Base-by-base conservation (phyloP, 2,329 filamentous ascomycete species). In the Catunica adiposa region DNA sequence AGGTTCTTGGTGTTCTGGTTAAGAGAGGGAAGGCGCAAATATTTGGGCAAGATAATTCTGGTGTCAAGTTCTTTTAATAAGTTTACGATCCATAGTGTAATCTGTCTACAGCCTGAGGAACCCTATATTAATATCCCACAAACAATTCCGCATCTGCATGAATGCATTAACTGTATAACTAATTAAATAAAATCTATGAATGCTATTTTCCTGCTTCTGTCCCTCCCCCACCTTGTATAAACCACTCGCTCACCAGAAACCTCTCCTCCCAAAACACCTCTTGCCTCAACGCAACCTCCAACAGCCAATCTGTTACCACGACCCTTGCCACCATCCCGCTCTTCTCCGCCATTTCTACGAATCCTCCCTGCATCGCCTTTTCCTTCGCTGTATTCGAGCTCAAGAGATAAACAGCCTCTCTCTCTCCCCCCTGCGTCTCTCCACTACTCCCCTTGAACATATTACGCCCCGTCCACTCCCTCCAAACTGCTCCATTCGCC, bases 1-100 rank as follows among this genome's bases (percentile, higher is more conserved):
- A 84, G 67, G 84, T 86, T 38, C 74, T 98, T 51, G 78, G 79
- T 59, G 74, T 92, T 52, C 75, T 96, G 51, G 89, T 94, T 37
- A 95, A 94, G 74, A 79, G 84, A 60, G 89, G 89, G 62, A 94
- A 86, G 70, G 90, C 89, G 14, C 90, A 97, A 68, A 81, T 97
- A 25, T 97, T 98, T 70, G 90, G 90, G 34, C 79, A 80, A 55
- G 88, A 90, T 66, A 85, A 86, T 59, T 80, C 86, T 64, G 92
- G 92, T 63, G 88, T 97, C 61, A 98, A 98, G 72, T 97, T 98
- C 72, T 97, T 97, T 66, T 96, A 72, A 82, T 51, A 22, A 14
- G 17, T 7, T 42, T 5, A 42, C 11, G n/a, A n/a, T n/a, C n/a
- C n/a, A n/a, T n/a, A n/a, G n/a, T n/a, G n/a, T n/a, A n/a, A n/a